phyloP scores from a whole-genome alignment of 2,329 filamentous ascomycete species.

The Sporothrix curviconia region DNA sequence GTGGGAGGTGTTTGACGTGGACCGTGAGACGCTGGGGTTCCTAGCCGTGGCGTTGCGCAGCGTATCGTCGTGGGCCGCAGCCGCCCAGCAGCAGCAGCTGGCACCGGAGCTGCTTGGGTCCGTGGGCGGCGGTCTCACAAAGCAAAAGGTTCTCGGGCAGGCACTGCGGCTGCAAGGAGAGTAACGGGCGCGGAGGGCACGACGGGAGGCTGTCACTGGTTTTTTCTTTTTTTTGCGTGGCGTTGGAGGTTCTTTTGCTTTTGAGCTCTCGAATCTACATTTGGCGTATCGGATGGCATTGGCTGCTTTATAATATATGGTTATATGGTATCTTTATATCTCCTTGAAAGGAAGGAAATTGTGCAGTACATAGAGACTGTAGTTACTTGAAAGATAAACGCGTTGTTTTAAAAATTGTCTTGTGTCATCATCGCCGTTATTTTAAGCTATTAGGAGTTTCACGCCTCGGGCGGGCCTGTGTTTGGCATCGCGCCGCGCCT shows the following conservation, averaged over 20 bases:
- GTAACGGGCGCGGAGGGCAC: no score
- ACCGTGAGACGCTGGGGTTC: conserved; percentile 89
- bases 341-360: no score
- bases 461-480: conserved; percentile 28
- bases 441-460: no score
- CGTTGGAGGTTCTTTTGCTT: neutral
- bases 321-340: no score
- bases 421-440: no score
- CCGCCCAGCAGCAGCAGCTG: conserved; percentile 32
- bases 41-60: conserved; percentile 81
- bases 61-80: conserved; percentile 60
- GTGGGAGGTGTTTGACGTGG: conserved; percentile 98
- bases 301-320: no score
- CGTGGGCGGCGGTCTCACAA: conserved; percentile 46
- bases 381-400: no score
- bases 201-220: no score
- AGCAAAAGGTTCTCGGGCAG: conserved; percentile 56
- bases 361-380: no score
- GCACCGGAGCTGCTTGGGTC: conserved; percentile 35
- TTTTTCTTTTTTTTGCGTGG: neutral
- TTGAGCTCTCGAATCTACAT: neutral
- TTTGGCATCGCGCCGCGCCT: conserved; percentile 46
- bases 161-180: conserved; percentile 31
- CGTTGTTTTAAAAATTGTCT: neutral
- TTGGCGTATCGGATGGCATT: no score